Evolutionary conservation across 2,329 filamentous ascomycete genomes (phyloP), one percentile per base, ranked within the genome.

Genomic region (Aspergillus sp.): DNA sequence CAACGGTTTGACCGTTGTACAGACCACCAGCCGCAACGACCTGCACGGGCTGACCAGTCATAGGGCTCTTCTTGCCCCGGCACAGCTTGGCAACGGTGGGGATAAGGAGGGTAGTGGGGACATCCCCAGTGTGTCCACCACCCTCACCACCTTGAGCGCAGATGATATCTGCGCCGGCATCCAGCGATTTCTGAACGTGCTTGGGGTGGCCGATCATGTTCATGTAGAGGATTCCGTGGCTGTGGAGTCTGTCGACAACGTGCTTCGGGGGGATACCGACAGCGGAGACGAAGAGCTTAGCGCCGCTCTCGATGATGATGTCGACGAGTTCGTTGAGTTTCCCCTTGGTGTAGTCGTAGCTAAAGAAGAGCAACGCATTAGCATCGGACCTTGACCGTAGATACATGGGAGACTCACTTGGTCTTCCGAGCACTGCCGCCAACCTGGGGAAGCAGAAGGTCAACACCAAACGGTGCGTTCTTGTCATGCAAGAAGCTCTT

Each of bases 131-230:
- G 78, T 96, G 90, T 58, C 93, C 93, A 68, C 93, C 93, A 55
- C 93, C 93, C 76, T 98, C 93, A 61, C 93, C 91, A 67, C 93
- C 93, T 76, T 98, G 93, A 45, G 93, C 93, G 77, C 91, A 97
- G 76, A 98, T 97, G 63, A 98, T 86, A 73, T 98, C 93, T 60
- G 84, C 88, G 57, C 90, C 93, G 50, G 90, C 81, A 44, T 91
- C 89, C 53, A 98, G 80, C 72, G 89, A 94, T 80, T 97, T 98
- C 74, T 89, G 81, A 55, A 95, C 91, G 76, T 98, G 93, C 84
- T 98, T 98, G 66, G 93, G 91, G 80, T 98, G 93, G 58, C 93
- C 93, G 68, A 98, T 90, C 93, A 98, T 98, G 84, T 98, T 98
- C 93, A 97, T 97, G 80, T 94, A 95, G 58, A 95, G 80, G 59